Base-by-base conservation (phyloP, 2,329 filamentous ascomycete species). In the Colletotrichum neosansevieriae region DNA sequence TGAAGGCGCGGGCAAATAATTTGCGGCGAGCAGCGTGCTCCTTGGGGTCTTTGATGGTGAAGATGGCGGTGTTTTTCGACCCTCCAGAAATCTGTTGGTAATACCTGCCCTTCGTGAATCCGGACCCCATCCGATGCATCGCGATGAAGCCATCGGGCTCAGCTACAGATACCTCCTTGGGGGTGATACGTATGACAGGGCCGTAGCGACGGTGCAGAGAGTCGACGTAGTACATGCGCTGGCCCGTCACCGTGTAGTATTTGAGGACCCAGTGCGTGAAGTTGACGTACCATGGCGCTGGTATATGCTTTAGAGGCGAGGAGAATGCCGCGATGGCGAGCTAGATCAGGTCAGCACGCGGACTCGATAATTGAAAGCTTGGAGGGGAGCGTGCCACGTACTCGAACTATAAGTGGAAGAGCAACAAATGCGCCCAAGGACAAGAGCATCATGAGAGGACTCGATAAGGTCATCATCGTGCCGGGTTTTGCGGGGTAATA, bases 1-100 rank as follows among this genome's bases (percentile, higher is more conserved):
- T 81, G 67, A 82, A 75, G 17, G 80, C 74, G 1, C 75, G 73
- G 3, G 82, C 80, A 4, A 86, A 74, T 1, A 86, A 76, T 58
- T 79, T 77, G 12, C 83, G 79, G 2, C 51, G 51, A 1, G 40
- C 50, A 6, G 51, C 50, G n/a, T 68, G 65, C 19, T 21, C 38
- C 17, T 58, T 58, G 2, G 65, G 59, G 38, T 68, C 54, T 21
- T 15, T 44, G 1, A 58, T 68, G 0, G 60, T 54, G 6, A 68
- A 68, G 17, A 68, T 58, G 1, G 53, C 65, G 1, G 54, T 15
- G 6, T 42, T 54, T 6, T 42, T 54, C 6, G 36, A 17, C 12
- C 32, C 34, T 11, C 58, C 58, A 4, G 29, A 44, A n/a, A 68
- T 34, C 2, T 59, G 50, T 2, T 53, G 36, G 15, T 68, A 64